Evolutionary conservation across 2,329 filamentous ascomycete species (phyloP), one percentile per base, ranked within the genome.

Genomic region (Aspergillus sp.): DNA sequence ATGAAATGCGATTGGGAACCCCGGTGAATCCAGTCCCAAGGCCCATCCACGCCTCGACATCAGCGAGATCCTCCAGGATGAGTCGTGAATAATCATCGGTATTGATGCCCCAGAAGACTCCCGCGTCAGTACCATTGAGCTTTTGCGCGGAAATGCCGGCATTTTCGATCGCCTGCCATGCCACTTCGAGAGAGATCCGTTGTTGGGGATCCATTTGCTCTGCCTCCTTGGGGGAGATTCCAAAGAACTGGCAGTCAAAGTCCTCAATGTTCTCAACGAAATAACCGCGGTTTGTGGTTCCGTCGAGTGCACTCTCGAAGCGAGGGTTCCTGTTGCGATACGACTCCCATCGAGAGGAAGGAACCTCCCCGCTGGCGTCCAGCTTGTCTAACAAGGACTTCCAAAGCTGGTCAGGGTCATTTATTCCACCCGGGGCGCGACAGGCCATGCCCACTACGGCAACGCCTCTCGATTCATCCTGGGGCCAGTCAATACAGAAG

Each of bases 1-100:
- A 65, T 1, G 61, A 67, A 24, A 72, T 67, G 7, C 67, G 63
- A 26, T 69, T 67, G 1, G 64, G 69, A 57, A 79, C 65, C 4
- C 75, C 74, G 52, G 71, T 74, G 31, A 67, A 72, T 0, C 75
- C 73, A 0, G 75, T 79, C 0, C 77, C 77, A 47, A 78, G 76
- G 2, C 74, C 76, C 71, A 75, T 77, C 67, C 70, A 76, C 0
- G 76, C 69, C 20, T 75, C 73, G 16, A 78, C 68, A 16, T 71
- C 68, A 0, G 71, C 69, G 4, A 77, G 55, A 56, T 79, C 77
- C 56, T 78, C 75, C 3, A 77, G 63, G 3, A 77, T 42, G 2
- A 75, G 65, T 47, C 69, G 69, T 6, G 67, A 69, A 56, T 78
- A 78, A 59, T 78, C 76, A 55, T 75, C 71, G 1, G 70, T 71